These are phyloP conservation scores for Artemisia annua DNA, from an alignment of 129 eudicot genomes.

Conservation along the genomic window DNA sequence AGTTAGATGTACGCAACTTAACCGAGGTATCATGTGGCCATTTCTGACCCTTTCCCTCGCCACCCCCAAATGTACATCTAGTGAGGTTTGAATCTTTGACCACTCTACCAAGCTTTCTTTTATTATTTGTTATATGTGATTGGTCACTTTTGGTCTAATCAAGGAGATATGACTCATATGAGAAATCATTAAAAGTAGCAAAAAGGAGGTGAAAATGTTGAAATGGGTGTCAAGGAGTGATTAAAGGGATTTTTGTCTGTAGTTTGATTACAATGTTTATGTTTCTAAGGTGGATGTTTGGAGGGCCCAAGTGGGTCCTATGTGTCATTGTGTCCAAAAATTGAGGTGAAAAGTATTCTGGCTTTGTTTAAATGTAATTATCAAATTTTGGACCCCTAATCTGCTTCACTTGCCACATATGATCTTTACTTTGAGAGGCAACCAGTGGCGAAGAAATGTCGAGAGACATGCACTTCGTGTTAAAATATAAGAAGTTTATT, in stretches of 20 bases:
- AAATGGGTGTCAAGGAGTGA: conserved; percentile 36
- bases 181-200: conserved; percentile 19
- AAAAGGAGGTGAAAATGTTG: conserved; percentile 26
- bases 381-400: too few relatives aligned
- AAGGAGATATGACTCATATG: conserved; percentile 17
- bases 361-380: too few relatives aligned
- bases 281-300: conserved; percentile 34
- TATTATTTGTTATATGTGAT: background rate
- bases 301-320: conserved; percentile 35
- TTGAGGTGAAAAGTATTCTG: conserved; percentile 5
- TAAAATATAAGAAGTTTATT: too few relatives aligned
- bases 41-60: too few relatives aligned
- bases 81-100: too few relatives aligned
- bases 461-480: too few relatives aligned
- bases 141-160: background rate
- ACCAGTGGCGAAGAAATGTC: too few relatives aligned
- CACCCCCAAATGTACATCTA: too few relatives aligned
- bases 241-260: conserved; percentile 34
- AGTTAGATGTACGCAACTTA: too few relatives aligned
- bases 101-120: background rate
- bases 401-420: too few relatives aligned
- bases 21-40: too few relatives aligned
- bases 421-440: too few relatives aligned
- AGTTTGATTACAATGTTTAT: conserved; percentile 26
- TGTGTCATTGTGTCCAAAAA: conserved; percentile 21